phyloP scores from a whole-genome alignment of 2,329 filamentous ascomycete genomes.

The Colletotrichum nymphaeae region DNA sequence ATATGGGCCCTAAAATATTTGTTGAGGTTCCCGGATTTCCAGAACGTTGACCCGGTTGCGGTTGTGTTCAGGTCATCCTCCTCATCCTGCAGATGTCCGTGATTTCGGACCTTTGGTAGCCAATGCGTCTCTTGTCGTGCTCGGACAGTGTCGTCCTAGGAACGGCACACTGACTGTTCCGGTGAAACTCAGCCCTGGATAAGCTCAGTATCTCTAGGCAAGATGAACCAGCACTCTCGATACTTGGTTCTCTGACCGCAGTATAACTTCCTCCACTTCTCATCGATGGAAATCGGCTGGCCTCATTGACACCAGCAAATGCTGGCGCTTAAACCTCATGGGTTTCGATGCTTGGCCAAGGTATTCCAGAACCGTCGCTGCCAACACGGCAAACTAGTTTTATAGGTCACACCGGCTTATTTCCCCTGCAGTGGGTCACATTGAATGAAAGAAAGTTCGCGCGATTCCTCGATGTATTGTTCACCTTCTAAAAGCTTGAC shows the following conservation, averaged over 20 bases:
- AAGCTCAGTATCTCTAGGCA: background rate
- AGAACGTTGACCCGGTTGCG: background rate
- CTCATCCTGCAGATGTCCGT: background rate
- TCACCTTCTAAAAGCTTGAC: background rate
- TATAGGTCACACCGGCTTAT: background rate
- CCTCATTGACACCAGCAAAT: background rate
- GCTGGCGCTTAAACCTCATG: background rate
- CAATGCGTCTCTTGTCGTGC: background rate
- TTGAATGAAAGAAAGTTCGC: background rate
- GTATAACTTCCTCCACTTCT: background rate
- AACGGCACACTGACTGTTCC: background rate
- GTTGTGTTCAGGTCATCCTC: background rate
- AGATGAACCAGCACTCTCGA: background rate
- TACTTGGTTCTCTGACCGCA: background rate
- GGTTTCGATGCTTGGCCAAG: background rate
- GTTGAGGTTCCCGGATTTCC: background rate
- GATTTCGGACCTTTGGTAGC: background rate
- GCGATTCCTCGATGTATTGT: background rate
- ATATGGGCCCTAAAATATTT: background rate
- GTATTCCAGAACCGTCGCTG: constrained; percentile 11
- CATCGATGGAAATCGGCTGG: background rate
- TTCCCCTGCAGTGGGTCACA: background rate
- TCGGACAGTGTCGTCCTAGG: background rate
- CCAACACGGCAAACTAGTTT: background rate
- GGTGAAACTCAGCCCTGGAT: background rate